phyloP scores from a whole-genome alignment of 495 filamentous ascomycete genomes.

The Aspergillus sparsus region DNA sequence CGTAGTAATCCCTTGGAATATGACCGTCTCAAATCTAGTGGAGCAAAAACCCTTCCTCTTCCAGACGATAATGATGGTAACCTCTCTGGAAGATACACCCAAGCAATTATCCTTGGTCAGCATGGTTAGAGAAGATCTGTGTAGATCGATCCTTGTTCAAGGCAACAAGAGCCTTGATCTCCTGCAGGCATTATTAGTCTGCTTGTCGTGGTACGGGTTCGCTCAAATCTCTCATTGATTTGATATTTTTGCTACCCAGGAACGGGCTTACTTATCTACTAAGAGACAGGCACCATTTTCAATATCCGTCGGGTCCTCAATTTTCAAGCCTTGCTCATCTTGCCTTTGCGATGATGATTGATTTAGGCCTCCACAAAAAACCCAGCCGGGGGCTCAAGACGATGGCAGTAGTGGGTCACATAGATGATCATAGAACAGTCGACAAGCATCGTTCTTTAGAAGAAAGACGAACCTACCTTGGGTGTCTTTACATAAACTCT shows the following conservation, averaged over 20 bases:
- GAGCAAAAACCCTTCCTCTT: background rate
- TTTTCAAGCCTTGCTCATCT: background rate
- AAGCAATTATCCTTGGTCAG: background rate
- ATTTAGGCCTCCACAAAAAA: background rate
- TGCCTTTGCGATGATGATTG: background rate
- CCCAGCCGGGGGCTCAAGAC: background rate
- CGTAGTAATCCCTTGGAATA: background rate
- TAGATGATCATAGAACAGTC: too few species aligned
- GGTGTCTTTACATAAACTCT: background rate
- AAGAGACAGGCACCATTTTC: background rate
- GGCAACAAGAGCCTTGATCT: background rate
- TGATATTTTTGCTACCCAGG: background rate
- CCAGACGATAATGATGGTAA: background rate
- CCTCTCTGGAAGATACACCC: background rate
- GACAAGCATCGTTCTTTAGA: background rate
- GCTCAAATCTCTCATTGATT: background rate
- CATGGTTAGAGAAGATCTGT: background rate
- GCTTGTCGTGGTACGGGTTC: background rate
- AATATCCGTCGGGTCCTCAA: background rate
- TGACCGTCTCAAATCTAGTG: background rate
- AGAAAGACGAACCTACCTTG: background rate
- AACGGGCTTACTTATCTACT: background rate
- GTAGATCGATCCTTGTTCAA: background rate
- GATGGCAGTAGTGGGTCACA: too few species aligned
- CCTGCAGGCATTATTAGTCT: background rate